Percentiles rank a stretch among this genome's conserved stretches.
phyloP scores from a whole-genome alignment of 2,329 filamentous ascomycete genomes.

The Penicillium thymicola region DNA sequence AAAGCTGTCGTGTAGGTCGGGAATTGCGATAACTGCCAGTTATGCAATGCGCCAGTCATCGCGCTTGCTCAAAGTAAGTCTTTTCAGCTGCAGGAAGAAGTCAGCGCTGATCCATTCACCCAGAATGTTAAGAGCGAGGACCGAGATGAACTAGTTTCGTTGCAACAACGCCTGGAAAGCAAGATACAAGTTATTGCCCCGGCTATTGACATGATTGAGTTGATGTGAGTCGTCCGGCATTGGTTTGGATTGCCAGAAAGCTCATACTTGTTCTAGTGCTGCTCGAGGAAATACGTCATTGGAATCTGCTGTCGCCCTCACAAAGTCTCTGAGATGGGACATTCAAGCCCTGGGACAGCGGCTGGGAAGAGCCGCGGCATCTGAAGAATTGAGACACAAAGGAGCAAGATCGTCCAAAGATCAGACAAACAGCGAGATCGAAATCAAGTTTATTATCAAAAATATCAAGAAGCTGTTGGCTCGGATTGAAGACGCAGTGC shows the following conservation, averaged over 20 bases:
- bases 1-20: constrained; percentile 52
- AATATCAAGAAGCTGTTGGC: constrained; percentile 73
- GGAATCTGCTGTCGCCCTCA: constrained; percentile 78
- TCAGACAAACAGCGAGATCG: constrained; percentile 56
- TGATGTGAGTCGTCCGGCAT: constrained; percentile 60
- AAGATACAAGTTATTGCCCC: constrained; percentile 91
- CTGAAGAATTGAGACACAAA: constrained; percentile 48
- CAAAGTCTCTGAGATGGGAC: constrained; percentile 76
- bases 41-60: constrained; percentile 83
- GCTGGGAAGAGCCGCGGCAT: constrained; percentile 65
- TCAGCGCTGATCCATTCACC: constrained; percentile 4
- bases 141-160: constrained; percentile 65
- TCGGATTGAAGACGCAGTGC: constrained; percentile 86
- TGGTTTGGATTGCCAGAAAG: background rate
- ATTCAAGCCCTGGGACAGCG: constrained; percentile 76
- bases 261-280: constrained; percentile 44
- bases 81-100: background rate
- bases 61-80: constrained; percentile 64
- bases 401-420: constrained; percentile 40
- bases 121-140: constrained; percentile 68
- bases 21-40: constrained; percentile 77
- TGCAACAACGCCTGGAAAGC: constrained; percentile 73
- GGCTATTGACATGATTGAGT: constrained; percentile 85
- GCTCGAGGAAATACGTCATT: constrained; percentile 75
- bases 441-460: constrained; percentile 66